A percentile compares a stretch with the other conserved stretches of the same genome.
Evolutionary conservation across 2,329 filamentous ascomycete species (phyloP).

Genomic region (Xylariales sp.): DNA sequence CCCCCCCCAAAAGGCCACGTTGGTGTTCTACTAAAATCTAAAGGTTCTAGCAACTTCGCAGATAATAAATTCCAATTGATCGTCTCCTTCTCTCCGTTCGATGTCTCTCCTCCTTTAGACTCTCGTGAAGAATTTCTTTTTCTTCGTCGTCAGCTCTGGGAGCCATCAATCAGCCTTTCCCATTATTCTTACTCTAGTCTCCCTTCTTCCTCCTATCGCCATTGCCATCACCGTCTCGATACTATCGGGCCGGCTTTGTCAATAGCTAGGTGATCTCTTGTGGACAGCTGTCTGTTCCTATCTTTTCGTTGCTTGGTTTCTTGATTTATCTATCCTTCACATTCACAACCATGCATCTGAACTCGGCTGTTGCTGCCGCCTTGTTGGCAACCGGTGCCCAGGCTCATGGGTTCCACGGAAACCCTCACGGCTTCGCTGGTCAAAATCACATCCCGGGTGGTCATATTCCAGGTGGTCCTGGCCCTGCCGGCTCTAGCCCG

Average conservation of each 20-base stretch:
- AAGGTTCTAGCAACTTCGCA: constrained; percentile 36
- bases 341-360: constrained; percentile 79
- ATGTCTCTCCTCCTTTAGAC: constrained; percentile 40
- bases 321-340: constrained; percentile 25
- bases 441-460: constrained; percentile 65
- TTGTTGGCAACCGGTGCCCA: constrained; percentile 76
- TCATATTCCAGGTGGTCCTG: constrained; percentile 43
- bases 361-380: constrained; percentile 80
- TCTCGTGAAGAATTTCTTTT: constrained; percentile 44
- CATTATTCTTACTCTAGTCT: constrained; percentile 32
- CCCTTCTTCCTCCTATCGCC: neutral
- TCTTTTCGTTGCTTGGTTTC: constrained; percentile 21
- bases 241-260: constrained; percentile 16
- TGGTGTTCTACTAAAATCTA: constrained; percentile 41
- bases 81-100: constrained; percentile 34
- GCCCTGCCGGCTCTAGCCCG: constrained; percentile 49
- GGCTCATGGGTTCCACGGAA: constrained; percentile 60
- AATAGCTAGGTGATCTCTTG: constrained; percentile 28
- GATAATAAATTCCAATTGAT: constrained; percentile 44
- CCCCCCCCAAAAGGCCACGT: constrained; percentile 49
- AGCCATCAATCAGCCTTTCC: constrained; percentile 49
- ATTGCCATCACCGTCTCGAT: constrained; percentile 1
- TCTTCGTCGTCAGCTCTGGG: constrained; percentile 53
- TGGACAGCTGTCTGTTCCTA: constrained; percentile 27
- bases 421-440: constrained; percentile 27